phyloP scores from a whole-genome alignment of 345 rosid genomes.

The Viola odorata region DNA sequence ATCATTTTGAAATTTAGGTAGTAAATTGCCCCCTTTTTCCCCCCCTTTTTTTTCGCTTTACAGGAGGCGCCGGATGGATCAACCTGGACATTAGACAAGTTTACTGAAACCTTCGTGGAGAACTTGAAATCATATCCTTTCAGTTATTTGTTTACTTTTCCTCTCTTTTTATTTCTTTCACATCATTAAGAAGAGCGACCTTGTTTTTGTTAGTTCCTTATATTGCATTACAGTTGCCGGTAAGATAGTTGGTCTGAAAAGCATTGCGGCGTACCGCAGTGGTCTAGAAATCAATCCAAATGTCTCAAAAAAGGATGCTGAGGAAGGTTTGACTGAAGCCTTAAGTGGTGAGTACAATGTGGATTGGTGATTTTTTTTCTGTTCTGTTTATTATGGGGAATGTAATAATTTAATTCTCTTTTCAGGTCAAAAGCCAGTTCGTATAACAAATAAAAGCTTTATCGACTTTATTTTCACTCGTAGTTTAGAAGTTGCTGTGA shows the following conservation, averaged over 20 bases:
- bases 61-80: constrained; percentile 49
- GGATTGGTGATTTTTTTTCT: constrained; percentile 13
- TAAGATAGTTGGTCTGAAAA: constrained; percentile 68
- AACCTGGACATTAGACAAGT: constrained; percentile 62
- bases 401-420: constrained; percentile 22
- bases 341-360: constrained; percentile 40
- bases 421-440: constrained; percentile 71
- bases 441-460: constrained; percentile 61
- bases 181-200: background rate
- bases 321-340: constrained; percentile 61
- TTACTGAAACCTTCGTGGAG: constrained; percentile 46
- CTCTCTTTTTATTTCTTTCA: background rate
- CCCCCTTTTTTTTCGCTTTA: constrained; percentile 8
- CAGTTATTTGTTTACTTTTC: constrained; percentile 11
- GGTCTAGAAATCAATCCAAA: constrained; percentile 72
- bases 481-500: constrained; percentile 57
- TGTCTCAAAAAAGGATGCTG: constrained; percentile 54
- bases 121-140: constrained; percentile 86
- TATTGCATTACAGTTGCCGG: constrained; percentile 40
- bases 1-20: background rate
- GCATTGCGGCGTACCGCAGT: constrained; percentile 88
- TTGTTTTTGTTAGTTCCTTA: constrained; percentile 41
- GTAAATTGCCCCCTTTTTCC: background rate
- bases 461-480: constrained; percentile 64
- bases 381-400: background rate